Evolutionary conservation across 1,139 yeast genomes (phyloP).

Genomic region (Scheffersomyces titani): DNA sequence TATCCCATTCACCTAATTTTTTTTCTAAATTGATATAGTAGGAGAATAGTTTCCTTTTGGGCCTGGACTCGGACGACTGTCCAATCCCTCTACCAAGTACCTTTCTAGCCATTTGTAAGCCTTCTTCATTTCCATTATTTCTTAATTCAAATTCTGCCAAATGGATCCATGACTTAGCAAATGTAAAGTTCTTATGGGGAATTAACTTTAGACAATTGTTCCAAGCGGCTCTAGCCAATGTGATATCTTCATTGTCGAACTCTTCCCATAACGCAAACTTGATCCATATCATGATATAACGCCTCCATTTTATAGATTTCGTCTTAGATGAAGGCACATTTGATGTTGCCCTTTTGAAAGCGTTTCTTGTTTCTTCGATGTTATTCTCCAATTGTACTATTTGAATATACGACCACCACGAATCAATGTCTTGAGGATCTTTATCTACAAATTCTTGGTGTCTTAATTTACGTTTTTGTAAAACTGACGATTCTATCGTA

Average conservation of each 20-base stretch:
- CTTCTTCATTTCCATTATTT: constrained; percentile 34
- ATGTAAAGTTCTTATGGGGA: constrained; percentile 62
- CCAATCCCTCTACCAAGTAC: constrained; percentile 77
- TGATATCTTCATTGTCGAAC: constrained; percentile 41
- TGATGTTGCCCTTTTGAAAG: constrained; percentile 50
- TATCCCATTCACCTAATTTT: constrained; percentile 67
- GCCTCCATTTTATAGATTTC: constrained; percentile 60
- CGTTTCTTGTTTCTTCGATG: constrained; percentile 3
- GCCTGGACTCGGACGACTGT: constrained; percentile 35
- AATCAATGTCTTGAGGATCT: constrained; percentile 64
- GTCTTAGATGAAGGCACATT: constrained; percentile 28
- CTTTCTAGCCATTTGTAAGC: constrained; percentile 58
- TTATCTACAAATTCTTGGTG: constrained; percentile 52
- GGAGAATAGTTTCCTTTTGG: constrained; percentile 60
- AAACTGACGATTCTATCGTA: constrained; percentile 53
- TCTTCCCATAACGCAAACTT: constrained; percentile 69
- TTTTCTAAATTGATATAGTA: constrained; percentile 64
- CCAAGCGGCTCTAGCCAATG: constrained; percentile 54
- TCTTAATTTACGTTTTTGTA: constrained; percentile 52
- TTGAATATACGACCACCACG: constrained; percentile 77
- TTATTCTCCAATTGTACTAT: constrained; percentile 7
- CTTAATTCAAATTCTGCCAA: constrained; percentile 77
- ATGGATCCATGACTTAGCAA: constrained; percentile 73
- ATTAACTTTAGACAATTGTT: constrained; percentile 46
- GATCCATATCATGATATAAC: constrained; percentile 73